Percentiles rank a stretch among this genome's conserved stretches.
These are phyloP conservation scores for Barnettozyma vustinii DNA, from an alignment of 805 yeast species.

Conservation along the genomic window DNA sequence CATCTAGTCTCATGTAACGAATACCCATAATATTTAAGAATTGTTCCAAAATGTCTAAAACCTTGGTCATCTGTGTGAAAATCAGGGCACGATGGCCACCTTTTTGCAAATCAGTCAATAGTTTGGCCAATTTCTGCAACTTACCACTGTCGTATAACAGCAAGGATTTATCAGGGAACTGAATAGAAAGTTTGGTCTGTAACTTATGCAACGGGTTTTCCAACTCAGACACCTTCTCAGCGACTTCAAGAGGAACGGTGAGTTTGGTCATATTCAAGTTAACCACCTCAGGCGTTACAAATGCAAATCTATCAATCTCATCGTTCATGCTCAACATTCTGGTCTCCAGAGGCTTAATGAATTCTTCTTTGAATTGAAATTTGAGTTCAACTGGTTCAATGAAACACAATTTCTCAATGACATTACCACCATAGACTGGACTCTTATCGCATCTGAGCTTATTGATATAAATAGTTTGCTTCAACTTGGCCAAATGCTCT, in stretches of 20 bases:
- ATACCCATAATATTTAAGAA: conserved; percentile 93
- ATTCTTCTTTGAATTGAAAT: conserved; percentile 20
- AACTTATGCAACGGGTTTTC: conserved; percentile 67
- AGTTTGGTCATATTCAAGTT: conserved; percentile 62
- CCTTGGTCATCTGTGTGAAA: conserved; percentile 98
- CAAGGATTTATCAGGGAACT: conserved; percentile 92
- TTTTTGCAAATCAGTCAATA: conserved; percentile 71
- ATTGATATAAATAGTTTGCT: conserved; percentile 60
- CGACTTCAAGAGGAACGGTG: conserved; percentile 35
- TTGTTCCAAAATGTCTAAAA: conserved; percentile 86
- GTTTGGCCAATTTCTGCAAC: conserved; percentile 72
- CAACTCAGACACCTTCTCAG: conserved; percentile 24
- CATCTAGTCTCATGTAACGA: conserved; percentile 91
- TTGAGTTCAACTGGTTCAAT: conserved; percentile 25
- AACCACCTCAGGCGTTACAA: conserved; percentile 83
- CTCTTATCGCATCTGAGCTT: conserved; percentile 52
- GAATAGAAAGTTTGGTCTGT: conserved; percentile 83
- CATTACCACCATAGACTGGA: conserved; percentile 66
- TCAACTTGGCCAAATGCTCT: conserved; percentile 45
- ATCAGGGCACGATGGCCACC: conserved; percentile 92
- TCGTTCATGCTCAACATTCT: conserved; percentile 39
- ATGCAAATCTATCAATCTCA: conserved; percentile 68
- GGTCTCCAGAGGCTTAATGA: conserved; percentile 38
- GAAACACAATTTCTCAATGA: conserved; percentile 38
- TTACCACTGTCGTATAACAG: conserved; percentile 97